These are phyloP conservation scores for Pyricularia pennisetigena DNA, from an alignment of 2,329 filamentous ascomycete species.

Conservation along the genomic window DNA sequence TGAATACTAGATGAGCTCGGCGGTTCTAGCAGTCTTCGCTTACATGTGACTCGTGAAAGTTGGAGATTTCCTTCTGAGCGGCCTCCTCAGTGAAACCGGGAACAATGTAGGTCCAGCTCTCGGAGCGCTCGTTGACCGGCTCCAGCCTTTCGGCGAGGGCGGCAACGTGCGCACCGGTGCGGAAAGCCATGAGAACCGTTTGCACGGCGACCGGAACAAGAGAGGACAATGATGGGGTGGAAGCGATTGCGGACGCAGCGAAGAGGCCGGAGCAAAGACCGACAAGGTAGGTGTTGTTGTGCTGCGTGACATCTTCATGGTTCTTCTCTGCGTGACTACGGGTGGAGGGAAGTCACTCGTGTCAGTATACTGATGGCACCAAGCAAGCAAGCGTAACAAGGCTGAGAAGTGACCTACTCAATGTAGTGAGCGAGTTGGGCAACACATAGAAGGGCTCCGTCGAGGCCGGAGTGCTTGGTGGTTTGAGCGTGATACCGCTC, in stretches of 20 bases:
- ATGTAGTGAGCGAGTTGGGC: slow-evolving; percentile 61
- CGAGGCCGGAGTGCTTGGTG: slow-evolving; percentile 49
- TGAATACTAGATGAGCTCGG: no score
- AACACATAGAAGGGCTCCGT: slow-evolving; percentile 55
- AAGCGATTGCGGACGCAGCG: slow-evolving; percentile 58
- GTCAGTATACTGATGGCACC: slow-evolving; percentile 1
- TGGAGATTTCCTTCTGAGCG: slow-evolving; percentile 37
- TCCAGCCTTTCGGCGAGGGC: slow-evolving; percentile 35
- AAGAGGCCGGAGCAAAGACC: slow-evolving; percentile 62
- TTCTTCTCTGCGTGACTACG: slow-evolving; percentile 41
- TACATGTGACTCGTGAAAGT: slow-evolving; percentile 49
- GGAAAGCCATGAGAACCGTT: slow-evolving; percentile 56
- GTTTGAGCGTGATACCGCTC: slow-evolving; percentile 51
- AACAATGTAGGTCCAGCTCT: slow-evolving; percentile 59
- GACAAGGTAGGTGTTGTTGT: slow-evolving; percentile 43
- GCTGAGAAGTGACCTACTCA: slow-evolving; percentile 36
- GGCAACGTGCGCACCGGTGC: slow-evolving; percentile 47
- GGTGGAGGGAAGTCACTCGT: background rate
- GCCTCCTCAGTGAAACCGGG: slow-evolving; percentile 42
- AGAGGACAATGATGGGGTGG: slow-evolving; percentile 49
- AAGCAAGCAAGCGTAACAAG: background rate
- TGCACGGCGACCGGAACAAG: slow-evolving; percentile 54
- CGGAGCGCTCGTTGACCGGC: slow-evolving; percentile 30
- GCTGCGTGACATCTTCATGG: slow-evolving; percentile 39
- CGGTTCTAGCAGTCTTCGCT: slow-evolving; percentile 9